Percentiles rank a stretch among this genome's conserved stretches.
phyloP scores from a whole-genome alignment of 768 basidiomycete genomes.

The Agrocybe pediades region DNA sequence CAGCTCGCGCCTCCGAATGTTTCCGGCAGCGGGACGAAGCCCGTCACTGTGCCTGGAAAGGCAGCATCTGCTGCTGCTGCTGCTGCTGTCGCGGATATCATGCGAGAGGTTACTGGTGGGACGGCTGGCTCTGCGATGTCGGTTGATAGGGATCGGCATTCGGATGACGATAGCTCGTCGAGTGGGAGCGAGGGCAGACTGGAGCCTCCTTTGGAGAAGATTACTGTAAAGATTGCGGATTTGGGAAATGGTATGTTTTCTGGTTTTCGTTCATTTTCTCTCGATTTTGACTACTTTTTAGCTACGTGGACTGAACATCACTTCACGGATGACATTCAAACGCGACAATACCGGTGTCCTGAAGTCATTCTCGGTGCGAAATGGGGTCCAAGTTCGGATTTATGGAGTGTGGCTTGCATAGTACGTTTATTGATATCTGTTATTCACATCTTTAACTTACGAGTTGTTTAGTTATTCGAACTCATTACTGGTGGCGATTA shows the following conservation, averaged over 20 bases:
- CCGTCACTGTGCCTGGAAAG: conserved; percentile 27
- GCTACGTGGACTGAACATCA: conserved; percentile 93
- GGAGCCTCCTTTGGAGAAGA: conserved; percentile 40
- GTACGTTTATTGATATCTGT: conserved; percentile 47
- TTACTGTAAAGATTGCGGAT: conserved; percentile 99
- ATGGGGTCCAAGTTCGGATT: conserved; percentile 94
- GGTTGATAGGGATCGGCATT: conserved; percentile 33
- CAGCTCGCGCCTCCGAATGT: conserved; percentile 58
- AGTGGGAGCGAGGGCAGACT: conserved; percentile 20
- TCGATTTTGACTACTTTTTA: conserved; percentile 23
- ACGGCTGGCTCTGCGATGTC: conserved; percentile 32
- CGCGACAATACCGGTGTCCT: conserved; percentile 94
- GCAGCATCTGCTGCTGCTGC: conserved; percentile 12
- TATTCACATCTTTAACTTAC: background rate
- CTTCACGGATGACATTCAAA: conserved; percentile 99
- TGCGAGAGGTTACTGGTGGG: conserved; percentile 15
- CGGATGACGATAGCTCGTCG: conserved; percentile 27
- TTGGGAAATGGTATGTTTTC: conserved; percentile 81
- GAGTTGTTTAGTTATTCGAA: conserved; percentile 74
- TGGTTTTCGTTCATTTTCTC: conserved; percentile 3
- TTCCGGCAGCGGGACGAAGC: no score
- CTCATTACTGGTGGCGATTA: conserved; percentile 97
- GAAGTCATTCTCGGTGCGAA: conserved; percentile 96
- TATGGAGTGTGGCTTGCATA: conserved; percentile 96
- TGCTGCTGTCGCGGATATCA: no score